Base-by-base conservation (phyloP, 306 rosid genomes). In the Pyrus betulifolia region DNA sequence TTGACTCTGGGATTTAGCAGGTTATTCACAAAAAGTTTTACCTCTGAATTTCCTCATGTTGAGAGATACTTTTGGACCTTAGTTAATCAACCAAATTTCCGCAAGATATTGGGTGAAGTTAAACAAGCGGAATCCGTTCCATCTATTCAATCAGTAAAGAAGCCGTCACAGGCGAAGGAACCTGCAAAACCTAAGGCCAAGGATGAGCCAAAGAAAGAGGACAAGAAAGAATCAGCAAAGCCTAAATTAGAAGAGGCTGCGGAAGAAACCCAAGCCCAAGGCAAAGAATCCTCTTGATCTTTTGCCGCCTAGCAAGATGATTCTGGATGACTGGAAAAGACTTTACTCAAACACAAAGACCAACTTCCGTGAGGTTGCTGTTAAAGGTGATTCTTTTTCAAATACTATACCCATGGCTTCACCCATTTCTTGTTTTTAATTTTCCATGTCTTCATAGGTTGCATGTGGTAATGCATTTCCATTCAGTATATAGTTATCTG, bases 11-110 rank as follows among this genome's bases (percentile, higher is more conserved):
- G 97, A 46, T 86, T 85, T 80, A 42, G 45, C 27, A 25, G 5
- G 11, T 27, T 87, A 57, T 30, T 87, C 31, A 80, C 87, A 4
- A 88, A 90, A 83, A 90, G 87, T 74, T 84, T 87, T 85, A 84
- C 97, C 79, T 84, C 93, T 6, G 93, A 88, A 83, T 92, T 90
- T 78, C 96, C 92, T 71, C 96, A 90, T 63, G 91, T 93, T 38
- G 98, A 93, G 83, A 86, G 98, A 85, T 88, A 91, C 87, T 93
- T 91, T 27, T 91, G 97, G 98, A 93, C 98, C 46, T 51, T 91
- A 89, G 92, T 91, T 74, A 88, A 93, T 74, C 93, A 86, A 72
- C 97, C 97, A 44, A 93, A 84, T 75, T 93, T 93, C 86, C 61
- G 63, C 69, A 92, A 92, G 85, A 28, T 92, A 30, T 8, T 90